These are phyloP conservation scores for Simmondsia chinensis DNA, from an alignment of 148 eudicot genomes.

Conservation along the genomic window DNA sequence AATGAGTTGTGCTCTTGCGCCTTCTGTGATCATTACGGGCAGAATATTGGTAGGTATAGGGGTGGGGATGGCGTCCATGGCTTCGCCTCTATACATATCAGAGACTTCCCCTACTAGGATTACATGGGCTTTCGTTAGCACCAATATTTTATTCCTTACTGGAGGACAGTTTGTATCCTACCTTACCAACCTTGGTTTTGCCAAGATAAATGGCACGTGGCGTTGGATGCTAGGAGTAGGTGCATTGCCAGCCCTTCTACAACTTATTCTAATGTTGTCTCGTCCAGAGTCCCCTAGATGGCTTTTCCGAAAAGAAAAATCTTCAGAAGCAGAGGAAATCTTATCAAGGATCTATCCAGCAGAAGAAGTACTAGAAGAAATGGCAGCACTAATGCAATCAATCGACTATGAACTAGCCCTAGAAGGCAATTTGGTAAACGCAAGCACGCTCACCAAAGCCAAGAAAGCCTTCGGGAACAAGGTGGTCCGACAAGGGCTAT, in stretches of 20 bases:
- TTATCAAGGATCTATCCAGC: conserved; percentile 54
- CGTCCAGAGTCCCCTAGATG: conserved; percentile 30
- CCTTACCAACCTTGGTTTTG: conserved; percentile 29
- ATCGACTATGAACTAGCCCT: conserved; percentile 46
- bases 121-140: conserved; percentile 31
- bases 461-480: conserved; percentile 46
- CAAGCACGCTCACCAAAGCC: conserved; percentile 25
- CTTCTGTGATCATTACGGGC: conserved; percentile 31
- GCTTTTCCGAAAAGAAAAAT: conserved; percentile 30
- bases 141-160: conserved; percentile 28
- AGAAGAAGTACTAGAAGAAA: conserved; percentile 60
- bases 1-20: conserved; percentile 26
- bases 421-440: conserved; percentile 33
- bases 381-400: conserved; percentile 47
- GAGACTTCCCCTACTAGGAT: conserved; percentile 33
- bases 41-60: conserved; percentile 29
- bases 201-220: conserved; percentile 32
- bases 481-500: conserved; percentile 62
- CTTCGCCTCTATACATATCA: conserved; percentile 33
- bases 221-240: conserved; percentile 41
- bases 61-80: conserved; percentile 37
- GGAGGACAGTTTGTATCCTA: conserved; percentile 31
- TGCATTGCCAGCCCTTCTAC: conserved; percentile 20
- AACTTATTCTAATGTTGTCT: conserved; percentile 16
- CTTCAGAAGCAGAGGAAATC: conserved; percentile 49